Evolutionary conservation across 2,329 filamentous ascomycete species (phyloP).

Genomic region (Fusarium sp.): DNA sequence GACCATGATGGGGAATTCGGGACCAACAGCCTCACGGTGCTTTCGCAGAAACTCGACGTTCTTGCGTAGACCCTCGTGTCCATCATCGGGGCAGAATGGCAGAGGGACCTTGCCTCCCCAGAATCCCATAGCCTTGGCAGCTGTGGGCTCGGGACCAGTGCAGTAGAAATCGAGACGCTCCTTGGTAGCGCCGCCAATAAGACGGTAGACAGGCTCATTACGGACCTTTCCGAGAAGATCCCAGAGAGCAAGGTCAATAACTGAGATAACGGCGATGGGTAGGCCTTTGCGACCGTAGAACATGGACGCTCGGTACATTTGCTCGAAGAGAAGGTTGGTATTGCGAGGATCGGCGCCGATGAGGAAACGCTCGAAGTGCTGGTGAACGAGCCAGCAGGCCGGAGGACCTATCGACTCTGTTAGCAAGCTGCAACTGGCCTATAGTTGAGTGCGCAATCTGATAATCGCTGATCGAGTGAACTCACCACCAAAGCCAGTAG

Average conservation of each 20-base stretch:
- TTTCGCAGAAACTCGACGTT: constrained; percentile 90
- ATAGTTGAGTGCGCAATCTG: not conserved
- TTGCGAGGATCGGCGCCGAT: constrained; percentile 90
- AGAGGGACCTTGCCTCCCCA: constrained; percentile 90
- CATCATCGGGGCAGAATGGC: constrained; percentile 90
- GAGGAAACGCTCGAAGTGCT: constrained; percentile 93
- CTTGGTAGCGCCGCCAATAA: constrained; percentile 91
- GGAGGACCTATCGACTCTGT: constrained; percentile 72
- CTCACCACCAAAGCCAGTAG: constrained; percentile 87
- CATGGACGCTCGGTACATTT: constrained; percentile 96
- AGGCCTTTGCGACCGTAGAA: constrained; percentile 96
- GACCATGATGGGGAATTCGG: constrained; percentile 92
- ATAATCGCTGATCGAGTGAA: not conserved
- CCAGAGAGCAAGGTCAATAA: constrained; percentile 93
- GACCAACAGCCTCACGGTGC: constrained; percentile 85
- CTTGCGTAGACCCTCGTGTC: constrained; percentile 82
- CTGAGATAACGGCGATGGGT: constrained; percentile 89
- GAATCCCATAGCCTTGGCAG: constrained; percentile 88
- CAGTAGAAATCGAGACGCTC: constrained; percentile 92
- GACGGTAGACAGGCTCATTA: constrained; percentile 92
- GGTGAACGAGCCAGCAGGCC: constrained; percentile 91
- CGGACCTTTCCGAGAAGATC: constrained; percentile 91
- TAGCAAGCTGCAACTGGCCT: not conserved
- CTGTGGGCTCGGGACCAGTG: constrained; percentile 85
- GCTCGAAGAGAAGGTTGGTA: constrained; percentile 91